Conservation (phyloP, 2,329 filamentous ascomycete genomes). For the Alternaria ventricosa region DNA sequence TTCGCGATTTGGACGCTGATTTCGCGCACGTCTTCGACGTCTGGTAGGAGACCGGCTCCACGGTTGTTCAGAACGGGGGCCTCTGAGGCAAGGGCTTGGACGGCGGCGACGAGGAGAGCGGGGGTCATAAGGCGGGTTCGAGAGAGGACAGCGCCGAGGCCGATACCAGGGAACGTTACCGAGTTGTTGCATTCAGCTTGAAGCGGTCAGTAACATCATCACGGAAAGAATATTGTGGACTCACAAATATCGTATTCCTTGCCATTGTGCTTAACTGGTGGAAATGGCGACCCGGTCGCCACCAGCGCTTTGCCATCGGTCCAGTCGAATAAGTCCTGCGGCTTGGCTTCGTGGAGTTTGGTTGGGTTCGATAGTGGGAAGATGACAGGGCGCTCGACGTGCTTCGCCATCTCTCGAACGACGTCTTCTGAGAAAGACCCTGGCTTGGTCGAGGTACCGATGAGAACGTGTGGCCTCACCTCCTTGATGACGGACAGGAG, state of each 20-base stretch:
- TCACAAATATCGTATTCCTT: conserved; percentile 62
- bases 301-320: conserved; percentile 78
- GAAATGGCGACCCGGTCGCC: conserved; percentile 84
- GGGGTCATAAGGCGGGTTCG: conserved; percentile 72
- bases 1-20: conserved; percentile 80
- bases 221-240: conserved; percentile 16
- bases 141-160: conserved; percentile 76
- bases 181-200: conserved; percentile 88
- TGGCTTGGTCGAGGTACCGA: conserved; percentile 83
- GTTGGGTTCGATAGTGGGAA: conserved; percentile 89
- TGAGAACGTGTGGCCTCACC: conserved; percentile 79
- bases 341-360: conserved; percentile 79
- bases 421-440: conserved; percentile 77
- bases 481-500: conserved; percentile 72
- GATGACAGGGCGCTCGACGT: conserved; percentile 81
- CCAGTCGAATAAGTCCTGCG: conserved; percentile 78
- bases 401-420: conserved; percentile 75
- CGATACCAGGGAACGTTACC: conserved; percentile 84
- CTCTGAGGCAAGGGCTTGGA: conserved; percentile 72
- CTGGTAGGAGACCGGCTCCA: conserved; percentile 71
- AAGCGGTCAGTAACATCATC: conserved; percentile 8
- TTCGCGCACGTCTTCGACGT: conserved; percentile 74
- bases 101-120: conserved; percentile 81
- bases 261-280: conserved; percentile 69
- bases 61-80: conserved; percentile 73